Conservation (phyloP, 768 basidiomycete species). For the Mycena metata region DNA sequence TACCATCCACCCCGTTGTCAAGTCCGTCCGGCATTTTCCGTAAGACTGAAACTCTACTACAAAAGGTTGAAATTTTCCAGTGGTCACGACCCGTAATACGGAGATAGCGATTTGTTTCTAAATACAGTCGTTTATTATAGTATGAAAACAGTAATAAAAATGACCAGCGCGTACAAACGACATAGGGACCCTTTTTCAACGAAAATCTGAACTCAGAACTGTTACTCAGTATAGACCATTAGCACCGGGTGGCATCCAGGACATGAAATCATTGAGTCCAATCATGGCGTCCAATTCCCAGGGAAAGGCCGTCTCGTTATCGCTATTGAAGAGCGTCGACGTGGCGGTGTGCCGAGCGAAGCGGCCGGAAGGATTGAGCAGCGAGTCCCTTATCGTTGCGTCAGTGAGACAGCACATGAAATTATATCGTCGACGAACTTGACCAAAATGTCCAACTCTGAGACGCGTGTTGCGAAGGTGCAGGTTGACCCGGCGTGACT, state of each 20-base stretch:
- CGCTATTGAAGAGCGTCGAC: slow-evolving; percentile 1
- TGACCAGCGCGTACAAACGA: too few relatives aligned
- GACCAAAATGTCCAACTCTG: slow-evolving; percentile 22
- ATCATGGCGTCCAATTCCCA: slow-evolving; percentile 17
- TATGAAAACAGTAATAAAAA: too few relatives aligned
- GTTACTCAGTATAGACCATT: neutral
- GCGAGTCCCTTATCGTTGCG: slow-evolving; percentile 3
- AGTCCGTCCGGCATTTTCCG: too few relatives aligned
- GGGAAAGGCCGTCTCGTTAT: neutral
- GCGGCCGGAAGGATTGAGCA: slow-evolving; percentile 7
- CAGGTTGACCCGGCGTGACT: slow-evolving; percentile 45
- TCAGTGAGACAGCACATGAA: neutral
- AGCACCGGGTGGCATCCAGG: slow-evolving; percentile 12
- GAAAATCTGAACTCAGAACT: too few relatives aligned
- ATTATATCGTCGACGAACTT: slow-evolving; percentile 11
- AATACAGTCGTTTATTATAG: too few relatives aligned
- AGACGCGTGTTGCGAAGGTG: slow-evolving; percentile 8
- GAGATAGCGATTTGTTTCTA: too few relatives aligned
- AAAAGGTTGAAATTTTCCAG: too few relatives aligned
- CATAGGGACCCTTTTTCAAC: neutral
- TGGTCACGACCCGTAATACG: too few relatives aligned
- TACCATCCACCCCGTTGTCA: too few relatives aligned
- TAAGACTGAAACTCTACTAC: too few relatives aligned
- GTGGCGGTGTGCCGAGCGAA: neutral
- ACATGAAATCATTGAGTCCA: slow-evolving; percentile 21